A percentile compares a stretch with the other conserved stretches of the same genome.
These are phyloP conservation scores for Gentiana straminea DNA, from an alignment of 257 asterid species.

Conservation along the genomic window DNA sequence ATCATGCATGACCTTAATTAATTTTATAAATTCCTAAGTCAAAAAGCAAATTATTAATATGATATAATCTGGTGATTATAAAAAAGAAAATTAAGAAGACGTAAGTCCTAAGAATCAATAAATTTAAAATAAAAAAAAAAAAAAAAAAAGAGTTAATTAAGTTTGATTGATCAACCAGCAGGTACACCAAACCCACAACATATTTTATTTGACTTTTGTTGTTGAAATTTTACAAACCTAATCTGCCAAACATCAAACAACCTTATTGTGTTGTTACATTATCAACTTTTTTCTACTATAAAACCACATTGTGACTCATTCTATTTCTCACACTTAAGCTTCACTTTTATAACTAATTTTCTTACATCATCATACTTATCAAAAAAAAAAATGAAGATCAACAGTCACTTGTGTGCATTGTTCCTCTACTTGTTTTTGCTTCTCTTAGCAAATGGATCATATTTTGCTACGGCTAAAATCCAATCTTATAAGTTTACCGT, in stretches of 20 bases:
- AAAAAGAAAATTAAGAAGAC: constrained; percentile 5
- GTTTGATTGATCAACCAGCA: constrained; percentile 35
- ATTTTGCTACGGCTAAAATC: constrained; percentile 38
- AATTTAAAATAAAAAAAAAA: not conserved
- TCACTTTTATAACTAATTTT: not conserved
- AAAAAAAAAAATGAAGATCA: constrained; percentile 17
- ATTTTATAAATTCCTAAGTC: too few relatives aligned
- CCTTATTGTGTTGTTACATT: constrained; percentile 29
- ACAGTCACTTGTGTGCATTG: constrained; percentile 15
- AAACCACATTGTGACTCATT: constrained; percentile 16
- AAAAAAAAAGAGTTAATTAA: constrained; percentile 4
- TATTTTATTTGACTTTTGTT: constrained; percentile 20
- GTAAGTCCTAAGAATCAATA: constrained; percentile 26
- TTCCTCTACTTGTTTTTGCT: constrained; percentile 22
- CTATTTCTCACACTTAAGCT: constrained; percentile 21
- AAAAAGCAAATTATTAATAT: too few relatives aligned
- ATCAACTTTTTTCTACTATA: constrained; percentile 22
- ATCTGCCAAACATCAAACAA: constrained; percentile 45
- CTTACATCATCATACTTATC: not conserved
- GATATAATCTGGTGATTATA: not conserved
- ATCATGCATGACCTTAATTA: too few relatives aligned
- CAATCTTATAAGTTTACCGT: constrained; percentile 69
- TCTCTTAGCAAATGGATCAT: constrained; percentile 28
- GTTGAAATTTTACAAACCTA: constrained; percentile 32
- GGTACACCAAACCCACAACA: constrained; percentile 55